phyloP scores from a whole-genome alignment of 2,329 filamentous ascomycete species.

The Cladosporium velox region DNA sequence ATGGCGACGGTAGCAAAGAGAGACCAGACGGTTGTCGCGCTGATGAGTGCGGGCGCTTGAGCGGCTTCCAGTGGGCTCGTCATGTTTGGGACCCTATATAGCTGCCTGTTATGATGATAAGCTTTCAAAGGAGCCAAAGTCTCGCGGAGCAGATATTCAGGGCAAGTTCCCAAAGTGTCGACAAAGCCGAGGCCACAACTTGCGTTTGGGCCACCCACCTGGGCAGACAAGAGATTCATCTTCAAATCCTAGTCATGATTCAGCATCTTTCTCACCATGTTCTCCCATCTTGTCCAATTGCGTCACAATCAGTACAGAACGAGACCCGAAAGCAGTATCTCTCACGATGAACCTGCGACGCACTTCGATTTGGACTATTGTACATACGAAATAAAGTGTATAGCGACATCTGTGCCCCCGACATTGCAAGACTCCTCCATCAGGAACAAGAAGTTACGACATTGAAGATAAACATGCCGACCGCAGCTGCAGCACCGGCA shows the following conservation, averaged over 20 bases:
- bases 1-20: constrained; percentile 57
- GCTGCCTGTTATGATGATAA: constrained; percentile 2
- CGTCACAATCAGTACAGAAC: neutral
- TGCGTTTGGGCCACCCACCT: neutral
- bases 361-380: neutral
- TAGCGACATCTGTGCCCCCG: neutral
- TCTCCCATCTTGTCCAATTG: neutral
- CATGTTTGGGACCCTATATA: neutral
- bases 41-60: constrained; percentile 37
- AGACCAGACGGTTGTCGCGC: constrained; percentile 56
- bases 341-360: neutral
- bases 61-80: constrained; percentile 5
- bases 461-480: neutral
- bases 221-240: neutral
- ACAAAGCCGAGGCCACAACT: neutral
- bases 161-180: neutral
- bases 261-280: neutral
- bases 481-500: neutral
- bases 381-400: neutral
- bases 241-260: neutral
- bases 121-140: constrained; percentile 6
- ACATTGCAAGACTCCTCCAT: neutral
- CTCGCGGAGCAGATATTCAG: neutral
- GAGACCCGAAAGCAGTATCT: neutral
- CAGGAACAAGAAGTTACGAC: neutral